phyloP scores from a whole-genome alignment of 805 yeast species.

The Cyberlindnera samutprakarnensis region DNA sequence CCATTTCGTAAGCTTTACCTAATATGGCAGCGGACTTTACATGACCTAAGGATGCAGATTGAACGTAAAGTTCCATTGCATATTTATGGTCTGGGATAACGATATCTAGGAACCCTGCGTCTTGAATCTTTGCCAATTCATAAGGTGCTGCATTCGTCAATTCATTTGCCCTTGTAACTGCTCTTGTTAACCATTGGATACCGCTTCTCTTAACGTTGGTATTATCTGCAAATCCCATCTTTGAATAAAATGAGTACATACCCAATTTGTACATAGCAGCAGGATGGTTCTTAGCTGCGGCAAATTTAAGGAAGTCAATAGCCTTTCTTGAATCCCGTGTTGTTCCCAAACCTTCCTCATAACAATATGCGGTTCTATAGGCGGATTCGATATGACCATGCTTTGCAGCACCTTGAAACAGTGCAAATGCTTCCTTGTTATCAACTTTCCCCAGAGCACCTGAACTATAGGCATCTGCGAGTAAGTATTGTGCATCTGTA shows the following conservation, averaged over 20 bases:
- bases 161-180: slow-evolving; percentile 77
- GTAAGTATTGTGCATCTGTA: slow-evolving; percentile 82
- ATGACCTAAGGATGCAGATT: slow-evolving; percentile 85
- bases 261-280: slow-evolving; percentile 97
- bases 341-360: slow-evolving; percentile 91
- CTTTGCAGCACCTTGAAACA: slow-evolving; percentile 87
- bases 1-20: slow-evolving; percentile 81
- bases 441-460: slow-evolving; percentile 82
- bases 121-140: slow-evolving; percentile 81
- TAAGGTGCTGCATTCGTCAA: slow-evolving; percentile 89
- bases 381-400: slow-evolving; percentile 90
- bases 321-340: slow-evolving; percentile 84
- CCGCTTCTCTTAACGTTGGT: slow-evolving; percentile 75
- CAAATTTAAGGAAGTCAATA: slow-evolving; percentile 71
- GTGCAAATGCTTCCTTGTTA: slow-evolving; percentile 61
- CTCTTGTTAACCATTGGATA: slow-evolving; percentile 87
- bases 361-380: slow-evolving; percentile 84
- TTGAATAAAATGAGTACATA: slow-evolving; percentile 71
- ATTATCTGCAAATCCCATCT: slow-evolving; percentile 73
- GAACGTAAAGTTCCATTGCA: slow-evolving; percentile 78
- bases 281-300: slow-evolving; percentile 88
- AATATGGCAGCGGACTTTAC: slow-evolving; percentile 70
- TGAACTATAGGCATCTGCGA: slow-evolving; percentile 85
- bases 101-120: slow-evolving; percentile 78
- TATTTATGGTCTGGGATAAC: slow-evolving; percentile 77